Evolutionary conservation across 768 basidiomycete genomes (phyloP), one percentile per base, ranked within the genome.

Genomic region (Boletus vinaceobasis): DNA sequence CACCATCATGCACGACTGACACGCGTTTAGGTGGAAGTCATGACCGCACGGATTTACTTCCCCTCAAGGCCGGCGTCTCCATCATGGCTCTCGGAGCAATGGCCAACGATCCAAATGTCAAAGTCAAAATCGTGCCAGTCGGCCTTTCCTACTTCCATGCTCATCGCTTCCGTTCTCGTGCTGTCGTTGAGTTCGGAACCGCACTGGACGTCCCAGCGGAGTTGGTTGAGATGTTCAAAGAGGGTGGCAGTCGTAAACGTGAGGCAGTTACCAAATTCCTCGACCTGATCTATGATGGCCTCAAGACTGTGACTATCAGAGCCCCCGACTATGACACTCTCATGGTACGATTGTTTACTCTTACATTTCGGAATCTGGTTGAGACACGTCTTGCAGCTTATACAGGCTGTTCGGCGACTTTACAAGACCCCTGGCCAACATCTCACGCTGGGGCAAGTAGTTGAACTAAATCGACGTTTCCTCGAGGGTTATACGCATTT

Each of bases 11-110:
- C 19, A 45, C n/a, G 21, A 36, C 17, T 61, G 49, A 57, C 46
- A 50, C 21, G 15, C 36, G n/a, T 43, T 48, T 57, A 98, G 95
- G 97, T 62, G 97, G 97, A 52, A 98, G 95, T 55, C 97, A 99
- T 71, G 97, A 99, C 73, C 87, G 97, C 38, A 95, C 92, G 9
- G 94, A 98, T 71, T 80, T 98, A 47, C 82, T 98, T 19, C 97
- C 97, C 2, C 80, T 99, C 38, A 99, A 99, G 74, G 97, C 97
- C 29, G 97, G 97, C 5, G 95, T 98, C 35, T 90, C 94, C 2
- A 83, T 98, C 63, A 98, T 99, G 95, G 95, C 97, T 23, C 80
- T 99, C 9, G 97, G 97, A 26, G 95, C 97, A 5, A 96, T 98
- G 93, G 91, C 91, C 10, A 88, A 89, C 57, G 84, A 98, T 67